phyloP scores from a whole-genome alignment of 1,139 yeast genomes.

The Diutina mesorugosa region DNA sequence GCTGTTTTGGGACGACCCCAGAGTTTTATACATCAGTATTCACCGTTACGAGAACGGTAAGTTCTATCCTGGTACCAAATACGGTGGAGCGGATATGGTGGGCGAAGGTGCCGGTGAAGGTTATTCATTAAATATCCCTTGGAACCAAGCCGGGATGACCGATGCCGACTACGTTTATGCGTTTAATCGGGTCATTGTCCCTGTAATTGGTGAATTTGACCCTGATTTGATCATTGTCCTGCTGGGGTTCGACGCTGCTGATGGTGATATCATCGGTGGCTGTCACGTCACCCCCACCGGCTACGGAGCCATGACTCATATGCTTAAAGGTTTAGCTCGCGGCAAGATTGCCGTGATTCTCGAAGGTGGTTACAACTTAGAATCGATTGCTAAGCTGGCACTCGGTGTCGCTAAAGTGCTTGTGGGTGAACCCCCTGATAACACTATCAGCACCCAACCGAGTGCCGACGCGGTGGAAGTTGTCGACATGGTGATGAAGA shows the following conservation, averaged over 20 bases:
- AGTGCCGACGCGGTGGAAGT: constrained; percentile 72
- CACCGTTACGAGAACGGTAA: constrained; percentile 89
- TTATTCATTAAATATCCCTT: constrained; percentile 78
- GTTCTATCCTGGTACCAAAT: constrained; percentile 86
- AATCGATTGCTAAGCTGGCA: constrained; percentile 83
- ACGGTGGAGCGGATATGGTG: constrained; percentile 64
- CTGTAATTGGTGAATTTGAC: constrained; percentile 76
- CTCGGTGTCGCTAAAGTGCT: constrained; percentile 84
- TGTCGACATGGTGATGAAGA: constrained; percentile 69
- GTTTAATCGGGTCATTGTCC: constrained; percentile 77
- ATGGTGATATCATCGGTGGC: constrained; percentile 96
- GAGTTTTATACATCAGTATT: constrained; percentile 80
- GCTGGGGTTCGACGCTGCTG: constrained; percentile 98
- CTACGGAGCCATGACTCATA: constrained; percentile 92
- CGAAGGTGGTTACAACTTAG: constrained; percentile 95
- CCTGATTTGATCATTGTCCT: constrained; percentile 91
- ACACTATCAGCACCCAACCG: constrained; percentile 46
- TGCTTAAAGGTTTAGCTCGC: constrained; percentile 74
- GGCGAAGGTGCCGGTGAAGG: constrained; percentile 89
- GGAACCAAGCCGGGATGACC: constrained; percentile 88
- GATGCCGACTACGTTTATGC: constrained; percentile 96
- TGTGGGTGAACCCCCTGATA: constrained; percentile 91
- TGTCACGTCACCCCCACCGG: constrained; percentile 95
- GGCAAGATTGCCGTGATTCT: constrained; percentile 83
- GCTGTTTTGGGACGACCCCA: constrained; percentile 77